phyloP scores from a whole-genome alignment of 306 rosid genomes.

The Cucurbita argyrosperma region DNA sequence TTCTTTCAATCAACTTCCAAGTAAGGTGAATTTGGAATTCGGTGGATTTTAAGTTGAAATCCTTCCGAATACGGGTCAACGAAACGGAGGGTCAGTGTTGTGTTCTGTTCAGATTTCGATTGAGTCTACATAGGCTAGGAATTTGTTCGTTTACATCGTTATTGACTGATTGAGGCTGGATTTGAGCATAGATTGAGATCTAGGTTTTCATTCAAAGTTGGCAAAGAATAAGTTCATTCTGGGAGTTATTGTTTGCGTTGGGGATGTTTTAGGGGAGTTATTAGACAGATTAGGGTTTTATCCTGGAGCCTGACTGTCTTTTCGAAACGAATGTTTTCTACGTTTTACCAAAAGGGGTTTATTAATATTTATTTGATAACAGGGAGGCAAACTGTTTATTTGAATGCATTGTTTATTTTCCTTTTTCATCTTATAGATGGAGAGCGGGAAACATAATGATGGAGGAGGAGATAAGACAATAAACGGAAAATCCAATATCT shows the following conservation, averaged over 20 bases:
- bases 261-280: background rate
- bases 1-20: background rate
- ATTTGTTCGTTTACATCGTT: background rate
- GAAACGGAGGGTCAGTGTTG: background rate
- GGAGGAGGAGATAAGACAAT: constrained; percentile 12
- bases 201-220: background rate
- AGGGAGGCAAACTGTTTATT: background rate
- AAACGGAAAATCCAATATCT: constrained; percentile 25
- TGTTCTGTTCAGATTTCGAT: background rate
- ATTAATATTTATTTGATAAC: background rate
- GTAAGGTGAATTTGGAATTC: background rate
- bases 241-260: background rate
- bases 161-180: background rate
- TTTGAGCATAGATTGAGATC: background rate
- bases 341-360: background rate
- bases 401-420: background rate
- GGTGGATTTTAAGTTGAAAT: background rate
- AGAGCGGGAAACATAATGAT: constrained; percentile 15
- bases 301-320: too few relatives aligned
- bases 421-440: constrained; percentile 23
- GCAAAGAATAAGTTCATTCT: background rate
- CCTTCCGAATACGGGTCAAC: background rate
- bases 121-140: background rate
- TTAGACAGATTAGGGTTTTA: background rate
- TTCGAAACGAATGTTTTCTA: background rate